These are phyloP conservation scores for Aspergillus taichungensis DNA, from an alignment of 495 filamentous ascomycete genomes.

Conservation along the genomic window DNA sequence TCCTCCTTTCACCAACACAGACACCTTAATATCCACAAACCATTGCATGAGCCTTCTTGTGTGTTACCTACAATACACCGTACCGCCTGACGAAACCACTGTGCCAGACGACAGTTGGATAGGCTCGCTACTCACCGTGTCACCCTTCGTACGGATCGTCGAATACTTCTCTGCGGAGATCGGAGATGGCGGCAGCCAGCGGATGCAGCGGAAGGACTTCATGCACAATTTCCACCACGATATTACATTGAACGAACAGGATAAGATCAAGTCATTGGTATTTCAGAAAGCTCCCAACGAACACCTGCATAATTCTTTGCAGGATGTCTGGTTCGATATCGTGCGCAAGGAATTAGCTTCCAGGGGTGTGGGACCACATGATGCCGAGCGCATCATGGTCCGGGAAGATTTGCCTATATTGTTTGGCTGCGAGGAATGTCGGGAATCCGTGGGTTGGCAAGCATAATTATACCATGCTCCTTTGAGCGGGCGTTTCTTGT, in stretches of 20 bases:
- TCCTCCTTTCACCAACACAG: constrained; percentile 36
- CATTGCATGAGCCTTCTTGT: constrained; percentile 39
- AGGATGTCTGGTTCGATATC: constrained; percentile 38
- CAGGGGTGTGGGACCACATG: constrained; percentile 25
- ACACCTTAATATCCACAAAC: constrained; percentile 35
- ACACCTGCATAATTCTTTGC: constrained; percentile 26
- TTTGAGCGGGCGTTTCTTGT: no score
- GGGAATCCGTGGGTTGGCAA: constrained; percentile 23
- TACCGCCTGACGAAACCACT: constrained; percentile 21
- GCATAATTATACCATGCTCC: constrained; percentile 13
- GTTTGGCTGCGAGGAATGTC: constrained; percentile 30
- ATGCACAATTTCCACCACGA: constrained; percentile 39
- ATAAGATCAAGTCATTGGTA: constrained; percentile 32
- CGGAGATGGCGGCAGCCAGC: constrained; percentile 34
- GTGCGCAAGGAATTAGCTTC: constrained; percentile 23
- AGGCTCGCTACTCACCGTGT: constrained; percentile 32
- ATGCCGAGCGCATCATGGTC: constrained; percentile 23
- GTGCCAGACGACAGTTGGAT: constrained; percentile 36
- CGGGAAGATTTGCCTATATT: constrained; percentile 29
- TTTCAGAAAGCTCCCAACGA: constrained; percentile 24
- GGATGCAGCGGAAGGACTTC: constrained; percentile 37
- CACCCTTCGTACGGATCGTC: constrained; percentile 33
- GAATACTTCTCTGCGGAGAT: constrained; percentile 42
- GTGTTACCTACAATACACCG: constrained; percentile 31
- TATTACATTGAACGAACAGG: constrained; percentile 26